These are phyloP conservation scores for Lachnellula suecica DNA, from an alignment of 2,329 filamentous ascomycete species.

Conservation along the genomic window DNA sequence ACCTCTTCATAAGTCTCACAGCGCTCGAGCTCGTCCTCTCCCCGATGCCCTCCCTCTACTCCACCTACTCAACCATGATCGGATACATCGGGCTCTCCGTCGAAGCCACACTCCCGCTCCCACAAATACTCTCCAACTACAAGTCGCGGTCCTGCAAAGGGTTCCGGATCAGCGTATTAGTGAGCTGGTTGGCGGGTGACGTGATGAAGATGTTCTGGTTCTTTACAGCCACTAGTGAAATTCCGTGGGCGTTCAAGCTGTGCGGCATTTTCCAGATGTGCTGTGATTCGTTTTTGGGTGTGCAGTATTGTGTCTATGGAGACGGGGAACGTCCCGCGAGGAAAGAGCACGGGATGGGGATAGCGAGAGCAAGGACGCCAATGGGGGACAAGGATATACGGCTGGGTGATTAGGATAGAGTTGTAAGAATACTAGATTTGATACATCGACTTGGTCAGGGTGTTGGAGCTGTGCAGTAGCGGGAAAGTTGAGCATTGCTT, in stretches of 20 bases:
- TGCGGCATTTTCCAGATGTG: conserved; percentile 79
- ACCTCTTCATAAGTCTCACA: conserved; percentile 61
- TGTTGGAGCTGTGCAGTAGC: background rate
- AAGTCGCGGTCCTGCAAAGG: conserved; percentile 70
- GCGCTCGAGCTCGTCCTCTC: conserved; percentile 67
- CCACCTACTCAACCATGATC: conserved; percentile 64
- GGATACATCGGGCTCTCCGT: conserved; percentile 76
- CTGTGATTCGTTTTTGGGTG: conserved; percentile 72
- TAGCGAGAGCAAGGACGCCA: conserved; percentile 17
- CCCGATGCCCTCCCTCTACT: conserved; percentile 55
- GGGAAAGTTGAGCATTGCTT: background rate
- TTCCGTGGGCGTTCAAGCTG: conserved; percentile 78
- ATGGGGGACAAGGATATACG: conserved; percentile 30
- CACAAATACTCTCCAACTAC: conserved; percentile 73
- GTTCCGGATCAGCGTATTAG: conserved; percentile 73
- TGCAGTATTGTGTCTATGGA: conserved; percentile 73
- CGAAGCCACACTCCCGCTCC: conserved; percentile 79
- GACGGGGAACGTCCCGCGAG: conserved; percentile 37
- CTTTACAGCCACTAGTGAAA: conserved; percentile 67
- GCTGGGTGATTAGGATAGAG: conserved; percentile 21
- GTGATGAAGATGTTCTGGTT: conserved; percentile 89
- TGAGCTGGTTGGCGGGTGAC: conserved; percentile 78
- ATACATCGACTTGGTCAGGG: background rate
- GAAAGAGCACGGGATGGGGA: conserved; percentile 22
- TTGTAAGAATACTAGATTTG: conserved; percentile 1